Evolutionary conservation across 2,329 filamentous ascomycete genomes (phyloP).

Genomic region (Aspergillus tamarii): DNA sequence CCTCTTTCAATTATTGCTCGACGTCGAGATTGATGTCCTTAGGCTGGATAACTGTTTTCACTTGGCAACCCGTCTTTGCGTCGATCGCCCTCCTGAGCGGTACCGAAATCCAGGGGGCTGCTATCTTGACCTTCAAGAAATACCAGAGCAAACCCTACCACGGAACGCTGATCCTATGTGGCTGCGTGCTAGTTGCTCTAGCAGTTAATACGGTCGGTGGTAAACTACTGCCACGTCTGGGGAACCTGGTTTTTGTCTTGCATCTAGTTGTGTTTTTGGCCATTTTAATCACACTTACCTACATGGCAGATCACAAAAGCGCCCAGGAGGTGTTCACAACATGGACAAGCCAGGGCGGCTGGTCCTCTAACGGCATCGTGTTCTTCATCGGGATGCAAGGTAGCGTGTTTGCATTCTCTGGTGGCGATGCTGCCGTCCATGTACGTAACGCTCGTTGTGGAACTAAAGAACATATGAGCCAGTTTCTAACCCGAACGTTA

Average conservation of each 20-base stretch:
- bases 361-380: conserved; percentile 25
- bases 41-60: conserved; percentile 43
- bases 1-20: background rate
- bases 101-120: conserved; percentile 39
- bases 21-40: background rate
- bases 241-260: conserved; percentile 52
- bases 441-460: conserved; percentile 17
- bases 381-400: conserved; percentile 30
- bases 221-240: conserved; percentile 49
- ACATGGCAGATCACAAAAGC: conserved; percentile 41
- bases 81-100: conserved; percentile 36
- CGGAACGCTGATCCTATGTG: conserved; percentile 41
- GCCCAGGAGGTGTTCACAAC: conserved; percentile 24
- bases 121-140: conserved; percentile 34
- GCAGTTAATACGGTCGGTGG: conserved; percentile 49
- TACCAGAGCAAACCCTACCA: background rate
- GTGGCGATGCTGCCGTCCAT: conserved; percentile 26
- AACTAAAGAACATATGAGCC: background rate
- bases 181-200: conserved; percentile 46
- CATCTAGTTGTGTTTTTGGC: conserved; percentile 58
- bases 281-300: conserved; percentile 52
- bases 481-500: conserved; percentile 1
- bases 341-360: conserved; percentile 29
- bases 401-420: conserved; percentile 26
- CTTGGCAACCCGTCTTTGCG: conserved; percentile 47